Conservation (phyloP, 257 asterid genomes). For the Ilex aquifolium region DNA sequence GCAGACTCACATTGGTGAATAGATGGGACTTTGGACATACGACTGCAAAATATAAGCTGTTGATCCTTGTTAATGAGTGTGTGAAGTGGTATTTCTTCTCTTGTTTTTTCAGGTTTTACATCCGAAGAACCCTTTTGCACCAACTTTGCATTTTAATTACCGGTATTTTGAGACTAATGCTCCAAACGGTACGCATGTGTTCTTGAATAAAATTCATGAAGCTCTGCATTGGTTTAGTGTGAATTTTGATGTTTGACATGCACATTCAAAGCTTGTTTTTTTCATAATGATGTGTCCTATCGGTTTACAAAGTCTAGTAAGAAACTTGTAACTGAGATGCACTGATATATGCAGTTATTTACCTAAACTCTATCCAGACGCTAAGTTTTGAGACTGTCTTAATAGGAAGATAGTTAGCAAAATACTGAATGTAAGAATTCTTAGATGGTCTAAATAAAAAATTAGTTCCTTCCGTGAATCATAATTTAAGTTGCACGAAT, state of each 20-base stretch:
- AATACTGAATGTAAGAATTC: too few species aligned
- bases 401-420: too few species aligned
- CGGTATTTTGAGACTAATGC: conserved; percentile 96
- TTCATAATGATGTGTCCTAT: not conserved
- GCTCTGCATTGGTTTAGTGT: not conserved
- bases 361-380: too few species aligned
- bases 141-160: conserved; percentile 91
- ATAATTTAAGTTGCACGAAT: too few species aligned
- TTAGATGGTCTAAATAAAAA: too few species aligned
- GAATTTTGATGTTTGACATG: not conserved
- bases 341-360: too few species aligned
- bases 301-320: not conserved
- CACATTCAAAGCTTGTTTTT: not conserved
- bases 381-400: too few species aligned
- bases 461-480: too few species aligned
- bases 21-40: too few species aligned
- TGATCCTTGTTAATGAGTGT: not conserved
- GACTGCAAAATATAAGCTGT: too few species aligned
- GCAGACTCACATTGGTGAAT: too few species aligned
- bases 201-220: not conserved
- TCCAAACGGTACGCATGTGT: conserved; percentile 53
- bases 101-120: conserved; percentile 64
- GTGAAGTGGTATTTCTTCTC: conserved; percentile 9
- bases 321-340: not conserved
- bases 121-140: conserved; percentile 98